phyloP scores from a whole-genome alignment of 2,329 filamentous ascomycete species.

The Onygenales sp. region DNA sequence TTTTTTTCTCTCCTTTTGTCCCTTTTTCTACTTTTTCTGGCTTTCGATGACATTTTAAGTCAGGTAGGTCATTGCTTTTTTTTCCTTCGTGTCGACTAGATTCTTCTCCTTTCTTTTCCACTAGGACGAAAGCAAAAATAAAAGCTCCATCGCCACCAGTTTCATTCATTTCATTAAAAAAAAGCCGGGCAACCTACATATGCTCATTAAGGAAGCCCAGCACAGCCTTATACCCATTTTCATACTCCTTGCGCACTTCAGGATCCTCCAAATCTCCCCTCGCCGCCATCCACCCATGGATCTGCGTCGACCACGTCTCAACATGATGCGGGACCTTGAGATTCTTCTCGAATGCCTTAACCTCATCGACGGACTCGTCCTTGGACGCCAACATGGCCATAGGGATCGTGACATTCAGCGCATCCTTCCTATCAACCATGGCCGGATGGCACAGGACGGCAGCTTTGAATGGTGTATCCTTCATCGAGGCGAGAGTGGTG shows the following conservation, averaged over 20 bases:
- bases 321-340: conserved; percentile 19
- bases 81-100: no score
- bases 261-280: conserved; percentile 19
- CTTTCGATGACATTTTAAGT: not conserved
- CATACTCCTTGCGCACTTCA: conserved; percentile 22
- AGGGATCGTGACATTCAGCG: conserved; percentile 43
- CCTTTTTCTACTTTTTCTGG: not conserved
- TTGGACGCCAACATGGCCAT: conserved; percentile 44
- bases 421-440: conserved; percentile 47
- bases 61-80: no score
- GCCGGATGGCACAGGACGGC: conserved; percentile 45
- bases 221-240: conserved; percentile 22
- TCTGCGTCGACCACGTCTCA: conserved; percentile 23
- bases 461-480: conserved; percentile 43
- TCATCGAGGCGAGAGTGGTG: conserved; percentile 39
- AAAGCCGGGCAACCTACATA: conserved; percentile 12
- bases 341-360: conserved; percentile 19
- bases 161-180: not conserved
- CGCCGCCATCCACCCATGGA: conserved; percentile 28
- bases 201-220: conserved; percentile 21
- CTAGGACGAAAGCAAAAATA: no score
- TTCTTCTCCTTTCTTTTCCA: no score
- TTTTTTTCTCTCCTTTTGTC: no score
- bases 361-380: conserved; percentile 42
- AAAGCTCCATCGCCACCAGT: no score